A percentile compares a stretch with the other conserved stretches of the same genome.
These are phyloP conservation scores for Coemansia umbellata DNA, from an alignment of 192 early-diverging fungal species.

Conservation along the genomic window DNA sequence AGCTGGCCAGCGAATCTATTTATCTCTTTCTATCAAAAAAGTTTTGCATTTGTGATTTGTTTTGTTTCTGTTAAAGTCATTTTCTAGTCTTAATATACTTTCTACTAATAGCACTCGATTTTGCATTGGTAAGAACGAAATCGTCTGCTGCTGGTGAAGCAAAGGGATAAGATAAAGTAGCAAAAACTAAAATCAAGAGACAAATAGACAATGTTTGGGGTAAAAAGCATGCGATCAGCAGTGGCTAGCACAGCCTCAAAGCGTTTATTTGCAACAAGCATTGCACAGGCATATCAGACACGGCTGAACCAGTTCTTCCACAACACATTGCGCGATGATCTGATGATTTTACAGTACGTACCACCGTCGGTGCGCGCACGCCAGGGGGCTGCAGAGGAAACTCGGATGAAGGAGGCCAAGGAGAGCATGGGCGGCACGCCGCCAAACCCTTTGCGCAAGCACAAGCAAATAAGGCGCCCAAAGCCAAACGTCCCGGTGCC, in stretches of 20 bases:
- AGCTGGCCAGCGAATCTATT: no score
- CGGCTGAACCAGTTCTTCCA: slow-evolving; percentile 73
- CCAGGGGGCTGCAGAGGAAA: slow-evolving; percentile 28
- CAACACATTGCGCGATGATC: slow-evolving; percentile 69
- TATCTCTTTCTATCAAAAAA: no score
- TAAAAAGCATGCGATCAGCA: slow-evolving; percentile 20
- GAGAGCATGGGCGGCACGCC: slow-evolving; percentile 24
- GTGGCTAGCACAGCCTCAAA: neutral
- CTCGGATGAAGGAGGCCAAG: slow-evolving; percentile 23
- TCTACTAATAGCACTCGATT: no score
- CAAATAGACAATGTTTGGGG: slow-evolving; percentile 18
- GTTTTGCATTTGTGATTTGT: no score
- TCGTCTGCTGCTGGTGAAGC: neutral
- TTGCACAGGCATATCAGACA: slow-evolving; percentile 32
- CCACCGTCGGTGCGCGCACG: slow-evolving; percentile 53
- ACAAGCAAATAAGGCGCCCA: slow-evolving; percentile 34
- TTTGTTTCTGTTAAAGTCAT: no score
- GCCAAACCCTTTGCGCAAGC: slow-evolving; percentile 50
- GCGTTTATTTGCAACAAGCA: slow-evolving; percentile 25
- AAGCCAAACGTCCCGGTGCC: slow-evolving; percentile 60
- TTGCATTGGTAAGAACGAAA: neutral
- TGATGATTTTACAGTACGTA: slow-evolving; percentile 69
- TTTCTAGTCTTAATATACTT: no score
- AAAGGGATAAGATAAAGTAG: neutral
- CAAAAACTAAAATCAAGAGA: neutral